Conservation (phyloP, 2,329 filamentous ascomycete species). For the Nemania sp. region DNA sequence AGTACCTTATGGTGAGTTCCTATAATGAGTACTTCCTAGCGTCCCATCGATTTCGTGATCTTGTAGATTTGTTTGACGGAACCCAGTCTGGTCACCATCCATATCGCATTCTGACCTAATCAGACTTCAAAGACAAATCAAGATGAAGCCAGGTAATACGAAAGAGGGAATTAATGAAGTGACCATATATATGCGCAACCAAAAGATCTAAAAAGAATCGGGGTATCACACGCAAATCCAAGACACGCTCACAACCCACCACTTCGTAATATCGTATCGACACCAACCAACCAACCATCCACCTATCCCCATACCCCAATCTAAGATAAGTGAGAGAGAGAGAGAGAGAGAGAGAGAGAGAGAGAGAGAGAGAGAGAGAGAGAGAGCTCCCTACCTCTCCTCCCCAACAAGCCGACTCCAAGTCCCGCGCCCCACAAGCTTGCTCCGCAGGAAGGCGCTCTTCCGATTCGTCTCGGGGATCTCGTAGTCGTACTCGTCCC, state of each 20-base stretch:
- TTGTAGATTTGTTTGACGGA: no score
- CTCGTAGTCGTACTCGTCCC: constrained; percentile 40
- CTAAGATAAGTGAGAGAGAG: no score
- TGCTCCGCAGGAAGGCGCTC: constrained; percentile 22
- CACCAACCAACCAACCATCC: not conserved
- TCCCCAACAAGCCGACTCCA: constrained; percentile 26
- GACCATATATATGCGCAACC: not conserved
- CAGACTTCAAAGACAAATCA: no score
- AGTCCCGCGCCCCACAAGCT: constrained; percentile 25
- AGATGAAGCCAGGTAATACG: not conserved
- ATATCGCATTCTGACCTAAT: no score
- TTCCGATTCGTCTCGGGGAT: constrained; percentile 46
- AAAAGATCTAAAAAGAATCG: not conserved
- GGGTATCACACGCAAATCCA: not conserved
- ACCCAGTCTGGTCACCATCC: no score
- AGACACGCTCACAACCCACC: not conserved
- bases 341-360: not conserved
- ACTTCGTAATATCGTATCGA: not conserved
- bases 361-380: not conserved
- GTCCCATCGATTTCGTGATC: no score
- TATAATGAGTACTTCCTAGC: no score
- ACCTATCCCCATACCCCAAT: no score
- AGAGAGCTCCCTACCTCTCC: not conserved
- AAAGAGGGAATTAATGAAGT: not conserved
- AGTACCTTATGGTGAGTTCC: no score